phyloP scores from a whole-genome alignment of 108 stramenopile genomes.

The Stephanodiscus minutulus region DNA sequence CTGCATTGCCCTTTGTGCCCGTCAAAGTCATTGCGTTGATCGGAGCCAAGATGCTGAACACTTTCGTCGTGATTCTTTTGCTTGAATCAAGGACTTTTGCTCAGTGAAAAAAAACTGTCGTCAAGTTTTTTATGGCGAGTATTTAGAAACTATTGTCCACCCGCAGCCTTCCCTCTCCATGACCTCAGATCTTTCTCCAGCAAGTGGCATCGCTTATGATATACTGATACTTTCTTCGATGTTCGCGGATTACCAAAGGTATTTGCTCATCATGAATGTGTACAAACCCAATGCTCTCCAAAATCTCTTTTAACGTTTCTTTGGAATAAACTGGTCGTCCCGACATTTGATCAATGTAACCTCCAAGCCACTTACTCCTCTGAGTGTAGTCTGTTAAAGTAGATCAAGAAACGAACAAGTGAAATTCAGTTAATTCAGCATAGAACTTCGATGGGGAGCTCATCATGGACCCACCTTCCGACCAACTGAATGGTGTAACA shows the following conservation, averaged over 20 bases:
- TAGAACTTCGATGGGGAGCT: too few species aligned
- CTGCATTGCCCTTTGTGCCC: constrained; percentile 6
- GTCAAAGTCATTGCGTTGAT: constrained; percentile 10
- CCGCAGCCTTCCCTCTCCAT: constrained; percentile 88
- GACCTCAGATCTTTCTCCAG: constrained; percentile 85
- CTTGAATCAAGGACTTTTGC: background rate
- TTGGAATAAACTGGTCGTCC: constrained; percentile 69
- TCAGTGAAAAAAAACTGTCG: background rate
- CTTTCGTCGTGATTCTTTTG: background rate
- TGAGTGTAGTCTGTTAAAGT: constrained; percentile 93
- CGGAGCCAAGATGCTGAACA: background rate
- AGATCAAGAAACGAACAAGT: background rate
- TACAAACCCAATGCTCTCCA: constrained; percentile 82
- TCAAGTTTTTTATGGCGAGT: background rate
- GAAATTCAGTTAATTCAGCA: background rate
- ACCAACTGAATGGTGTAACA: constrained; percentile 92
- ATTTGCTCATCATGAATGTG: constrained; percentile 85
- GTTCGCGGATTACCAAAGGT: constrained; percentile 93
- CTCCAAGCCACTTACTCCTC: constrained; percentile 81
- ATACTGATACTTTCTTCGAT: constrained; percentile 93
- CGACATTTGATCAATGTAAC: constrained; percentile 72
- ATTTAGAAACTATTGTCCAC: constrained; percentile 61
- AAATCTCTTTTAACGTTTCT: constrained; percentile 68
- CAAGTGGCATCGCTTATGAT: constrained; percentile 91
- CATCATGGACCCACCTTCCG: constrained; percentile 24